Percentiles rank a stretch among this genome's conserved stretches.
These are phyloP conservation scores for Conticribra guillardii DNA, from an alignment of 108 stramenopile genomes.

Conservation along the genomic window DNA sequence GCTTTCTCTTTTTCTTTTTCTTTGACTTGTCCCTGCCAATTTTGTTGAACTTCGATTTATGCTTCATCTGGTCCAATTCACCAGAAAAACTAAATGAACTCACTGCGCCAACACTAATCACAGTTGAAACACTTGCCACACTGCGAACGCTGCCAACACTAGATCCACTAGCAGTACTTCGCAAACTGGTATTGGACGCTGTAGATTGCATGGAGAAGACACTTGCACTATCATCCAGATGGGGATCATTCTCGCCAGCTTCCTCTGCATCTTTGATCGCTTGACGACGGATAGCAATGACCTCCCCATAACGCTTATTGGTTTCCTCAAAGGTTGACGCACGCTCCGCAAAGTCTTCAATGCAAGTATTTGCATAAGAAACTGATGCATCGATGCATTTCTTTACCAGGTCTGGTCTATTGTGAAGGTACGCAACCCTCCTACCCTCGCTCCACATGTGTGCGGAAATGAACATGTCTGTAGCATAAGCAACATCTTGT, in stretches of 20 bases:
- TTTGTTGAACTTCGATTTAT: slow-evolving; percentile 87
- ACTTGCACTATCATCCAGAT: slow-evolving; percentile 72
- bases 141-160: slow-evolving; percentile 43
- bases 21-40: slow-evolving; percentile 65
- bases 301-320: slow-evolving; percentile 62
- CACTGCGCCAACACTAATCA: slow-evolving; percentile 72
- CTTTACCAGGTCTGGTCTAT: slow-evolving; percentile 63
- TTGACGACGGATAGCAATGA: slow-evolving; percentile 70
- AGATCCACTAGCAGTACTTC: slow-evolving; percentile 61
- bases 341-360: slow-evolving; percentile 71
- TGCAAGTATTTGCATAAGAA: slow-evolving; percentile 56
- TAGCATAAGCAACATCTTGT: slow-evolving; percentile 64
- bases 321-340: slow-evolving; percentile 58
- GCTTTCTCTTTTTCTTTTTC: slow-evolving; percentile 72
- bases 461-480: slow-evolving; percentile 72
- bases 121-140: slow-evolving; percentile 71
- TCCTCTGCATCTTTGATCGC: slow-evolving; percentile 52
- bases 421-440: slow-evolving; percentile 54
- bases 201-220: slow-evolving; percentile 76
- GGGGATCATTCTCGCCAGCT: slow-evolving; percentile 43
- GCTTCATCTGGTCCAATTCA: slow-evolving; percentile 63
- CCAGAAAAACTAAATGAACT: slow-evolving; percentile 77
- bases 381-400: slow-evolving; percentile 61
- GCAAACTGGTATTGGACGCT: slow-evolving; percentile 63
- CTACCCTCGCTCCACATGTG: slow-evolving; percentile 77